A percentile compares a stretch with the other conserved stretches of the same genome.
Evolutionary conservation across 2,329 filamentous ascomycete species (phyloP).

Genomic region (Fusarium chlamydosporum): DNA sequence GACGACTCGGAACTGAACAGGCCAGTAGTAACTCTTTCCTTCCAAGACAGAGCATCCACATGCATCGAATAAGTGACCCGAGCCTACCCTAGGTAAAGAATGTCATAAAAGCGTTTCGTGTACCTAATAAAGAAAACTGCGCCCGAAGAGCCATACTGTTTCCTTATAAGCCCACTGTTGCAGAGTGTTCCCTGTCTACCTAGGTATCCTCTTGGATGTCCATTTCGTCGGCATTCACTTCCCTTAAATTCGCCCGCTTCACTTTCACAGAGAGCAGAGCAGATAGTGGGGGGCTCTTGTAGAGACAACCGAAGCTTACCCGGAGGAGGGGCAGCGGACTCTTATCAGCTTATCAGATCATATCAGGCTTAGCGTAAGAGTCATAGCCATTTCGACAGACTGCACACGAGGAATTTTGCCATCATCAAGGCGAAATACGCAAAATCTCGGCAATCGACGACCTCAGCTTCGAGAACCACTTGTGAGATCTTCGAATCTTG

Average conservation of each 20-base stretch:
- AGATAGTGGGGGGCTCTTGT: background rate
- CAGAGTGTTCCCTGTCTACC: background rate
- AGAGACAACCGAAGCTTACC: slow-evolving; percentile 48
- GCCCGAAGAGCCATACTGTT: background rate
- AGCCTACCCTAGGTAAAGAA: background rate
- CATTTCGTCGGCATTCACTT: background rate
- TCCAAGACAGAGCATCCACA: background rate
- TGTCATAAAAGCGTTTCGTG: background rate
- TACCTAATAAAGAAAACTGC: background rate
- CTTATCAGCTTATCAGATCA: slow-evolving; percentile 59
- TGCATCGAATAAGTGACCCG: background rate
- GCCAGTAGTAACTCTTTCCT: background rate
- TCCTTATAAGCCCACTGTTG: background rate
- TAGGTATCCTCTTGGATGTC: background rate
- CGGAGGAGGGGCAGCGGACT: slow-evolving; percentile 54
- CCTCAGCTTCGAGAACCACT: slow-evolving; percentile 41
- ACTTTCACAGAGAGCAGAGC: background rate
- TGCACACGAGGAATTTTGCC: slow-evolving; percentile 62
- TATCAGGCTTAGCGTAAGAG: slow-evolving; percentile 57
- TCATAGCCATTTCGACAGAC: slow-evolving; percentile 55
- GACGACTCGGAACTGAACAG: background rate
- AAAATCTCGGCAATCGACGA: slow-evolving; percentile 44
- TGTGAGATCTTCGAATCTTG: slow-evolving; percentile 30
- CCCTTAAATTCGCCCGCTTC: background rate
- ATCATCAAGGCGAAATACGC: slow-evolving; percentile 55